Conservation (phyloP, 345 rosid species). For the Rhodamnia rubescens region DNA sequence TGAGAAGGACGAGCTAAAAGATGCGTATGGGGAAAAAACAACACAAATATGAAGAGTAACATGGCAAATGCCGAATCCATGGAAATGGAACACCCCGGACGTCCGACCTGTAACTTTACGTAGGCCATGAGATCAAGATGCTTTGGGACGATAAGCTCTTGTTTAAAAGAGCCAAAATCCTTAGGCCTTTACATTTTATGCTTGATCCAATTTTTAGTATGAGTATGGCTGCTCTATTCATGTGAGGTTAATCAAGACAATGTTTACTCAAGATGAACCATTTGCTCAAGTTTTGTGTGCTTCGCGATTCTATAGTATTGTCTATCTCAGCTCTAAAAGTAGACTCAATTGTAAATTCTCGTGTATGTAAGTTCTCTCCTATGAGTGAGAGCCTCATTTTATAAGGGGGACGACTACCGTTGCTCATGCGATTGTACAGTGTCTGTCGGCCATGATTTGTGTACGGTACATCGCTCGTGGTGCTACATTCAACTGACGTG, state of each 20-base stretch:
- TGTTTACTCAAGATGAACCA: background rate
- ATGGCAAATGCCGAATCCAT: background rate
- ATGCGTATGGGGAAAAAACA: background rate
- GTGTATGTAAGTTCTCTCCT: too few species aligned
- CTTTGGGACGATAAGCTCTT: background rate
- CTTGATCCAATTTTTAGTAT: background rate
- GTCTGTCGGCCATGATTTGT: too few species aligned
- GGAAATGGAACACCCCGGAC: background rate
- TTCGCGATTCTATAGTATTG: background rate
- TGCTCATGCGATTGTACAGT: too few species aligned
- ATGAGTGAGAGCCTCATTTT: too few species aligned
- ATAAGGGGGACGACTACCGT: too few species aligned
- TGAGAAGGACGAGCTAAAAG: background rate
- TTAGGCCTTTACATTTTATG: background rate
- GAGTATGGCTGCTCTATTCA: background rate
- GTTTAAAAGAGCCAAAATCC: background rate
- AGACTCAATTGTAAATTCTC: too few species aligned
- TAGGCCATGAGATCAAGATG: background rate
- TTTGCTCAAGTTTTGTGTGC: background rate
- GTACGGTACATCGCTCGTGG: too few species aligned
- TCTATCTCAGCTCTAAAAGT: background rate
- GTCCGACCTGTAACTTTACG: background rate
- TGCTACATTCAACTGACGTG: too few species aligned
- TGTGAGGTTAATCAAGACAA: background rate
- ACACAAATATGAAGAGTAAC: background rate